phyloP scores from a whole-genome alignment of 1,139 yeast genomes.

The Yamadazyma taylorii region DNA sequence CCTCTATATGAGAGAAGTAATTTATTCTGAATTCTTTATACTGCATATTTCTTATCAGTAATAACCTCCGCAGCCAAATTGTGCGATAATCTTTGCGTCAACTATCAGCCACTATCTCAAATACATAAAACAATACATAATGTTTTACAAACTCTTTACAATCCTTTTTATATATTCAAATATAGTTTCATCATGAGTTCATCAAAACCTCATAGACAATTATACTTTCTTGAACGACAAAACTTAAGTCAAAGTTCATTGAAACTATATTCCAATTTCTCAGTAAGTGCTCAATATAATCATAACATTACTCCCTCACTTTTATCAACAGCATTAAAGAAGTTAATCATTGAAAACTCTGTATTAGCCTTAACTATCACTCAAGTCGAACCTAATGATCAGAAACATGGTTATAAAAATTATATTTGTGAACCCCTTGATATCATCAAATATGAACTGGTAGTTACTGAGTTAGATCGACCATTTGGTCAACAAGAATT shows the following conservation, averaged over 20 bases:
- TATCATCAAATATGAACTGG: constrained; percentile 24
- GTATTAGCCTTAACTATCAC: constrained; percentile 1
- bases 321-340: constrained; percentile 27
- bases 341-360: constrained; percentile 23
- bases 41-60: not conserved
- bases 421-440: constrained; percentile 21
- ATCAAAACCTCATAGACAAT: not conserved
- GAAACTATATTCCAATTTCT: constrained; percentile 28
- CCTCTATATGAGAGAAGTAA: no score
- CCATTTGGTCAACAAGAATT: constrained; percentile 19
- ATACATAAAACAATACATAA: no score
- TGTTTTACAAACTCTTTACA: no score
- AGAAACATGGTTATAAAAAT: constrained; percentile 16
- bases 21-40: not conserved
- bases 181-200: not conserved
- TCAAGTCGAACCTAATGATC: constrained; percentile 10
- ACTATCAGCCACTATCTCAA: no score
- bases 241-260: constrained; percentile 27
- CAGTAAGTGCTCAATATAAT: constrained; percentile 27
- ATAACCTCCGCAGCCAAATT: not conserved
- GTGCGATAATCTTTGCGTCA: constrained; percentile 1
- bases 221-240: constrained; percentile 22
- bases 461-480: constrained; percentile 21
- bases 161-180: no score
- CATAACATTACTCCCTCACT: constrained; percentile 15